Conservation (phyloP, 179 eudicot genomes). For the Vitellaria paradoxa region DNA sequence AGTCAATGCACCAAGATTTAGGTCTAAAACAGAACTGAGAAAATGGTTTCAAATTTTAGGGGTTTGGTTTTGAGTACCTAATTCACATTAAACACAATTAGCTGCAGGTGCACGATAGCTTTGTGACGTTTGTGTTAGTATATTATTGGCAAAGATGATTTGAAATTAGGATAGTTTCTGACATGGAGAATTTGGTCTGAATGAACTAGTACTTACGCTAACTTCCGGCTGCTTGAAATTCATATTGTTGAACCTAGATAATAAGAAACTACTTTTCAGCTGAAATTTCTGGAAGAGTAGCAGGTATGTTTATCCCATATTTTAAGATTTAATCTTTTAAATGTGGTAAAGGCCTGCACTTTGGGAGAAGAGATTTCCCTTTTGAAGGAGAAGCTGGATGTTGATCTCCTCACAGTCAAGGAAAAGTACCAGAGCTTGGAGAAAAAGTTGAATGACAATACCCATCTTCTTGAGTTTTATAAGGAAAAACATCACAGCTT, state of each 20-base stretch:
- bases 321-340: slow-evolving; percentile 11
- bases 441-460: slow-evolving; percentile 41
- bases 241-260: not conserved
- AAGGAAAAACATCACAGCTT: slow-evolving; percentile 46
- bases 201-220: not conserved
- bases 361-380: slow-evolving; percentile 49
- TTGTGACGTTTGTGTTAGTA: not conserved
- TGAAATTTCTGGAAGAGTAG: slow-evolving; percentile 4
- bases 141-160: not conserved
- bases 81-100: no score
- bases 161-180: not conserved
- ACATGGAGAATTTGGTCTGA: not conserved
- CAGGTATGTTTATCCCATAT: not conserved
- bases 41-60: not conserved
- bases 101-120: not conserved
- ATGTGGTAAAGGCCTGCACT: slow-evolving; percentile 54
- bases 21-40: not conserved
- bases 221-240: not conserved
- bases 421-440: slow-evolving; percentile 53
- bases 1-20: not conserved
- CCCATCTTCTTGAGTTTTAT: slow-evolving; percentile 51
- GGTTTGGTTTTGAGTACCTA: not conserved
- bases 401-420: slow-evolving; percentile 45
- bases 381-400: slow-evolving; percentile 63
- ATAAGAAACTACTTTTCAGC: slow-evolving; percentile 8